A percentile compares a stretch with the other conserved stretches of the same genome.
phyloP scores from a whole-genome alignment of 257 asterid species.

The Apocynum venetum region DNA sequence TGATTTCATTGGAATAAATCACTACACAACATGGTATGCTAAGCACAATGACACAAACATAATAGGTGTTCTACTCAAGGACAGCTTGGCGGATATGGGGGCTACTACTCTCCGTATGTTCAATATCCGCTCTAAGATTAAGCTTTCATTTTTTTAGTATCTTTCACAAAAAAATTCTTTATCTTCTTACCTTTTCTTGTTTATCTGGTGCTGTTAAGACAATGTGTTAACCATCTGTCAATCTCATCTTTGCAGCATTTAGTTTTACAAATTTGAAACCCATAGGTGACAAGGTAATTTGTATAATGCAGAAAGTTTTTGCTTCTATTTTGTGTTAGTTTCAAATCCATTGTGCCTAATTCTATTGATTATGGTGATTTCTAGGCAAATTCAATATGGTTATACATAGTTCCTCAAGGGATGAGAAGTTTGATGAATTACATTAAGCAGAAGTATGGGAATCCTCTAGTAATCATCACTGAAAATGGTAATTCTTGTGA shows the following conservation, averaged over 20 bases:
- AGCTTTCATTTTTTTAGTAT: neutral
- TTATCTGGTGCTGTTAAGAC: neutral
- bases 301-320: neutral
- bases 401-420: constrained; percentile 78
- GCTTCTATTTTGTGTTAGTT: neutral
- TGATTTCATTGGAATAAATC: constrained; percentile 88
- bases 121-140: neutral
- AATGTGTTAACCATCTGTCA: neutral
- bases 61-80: constrained; percentile 51
- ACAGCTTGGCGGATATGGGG: constrained; percentile 59
- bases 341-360: neutral
- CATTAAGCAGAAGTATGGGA: constrained; percentile 61
- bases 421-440: constrained; percentile 77
- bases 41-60: constrained; percentile 35
- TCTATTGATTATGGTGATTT: neutral
- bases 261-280: constrained; percentile 28
- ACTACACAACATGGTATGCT: constrained; percentile 87
- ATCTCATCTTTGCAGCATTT: constrained; percentile 31
- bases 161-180: neutral
- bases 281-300: constrained; percentile 38
- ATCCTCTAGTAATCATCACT: constrained; percentile 66
- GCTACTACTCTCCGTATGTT: constrained; percentile 56
- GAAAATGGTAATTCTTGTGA: constrained; percentile 58
- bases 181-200: neutral
- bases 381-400: constrained; percentile 87